These are phyloP conservation scores for Themeda triandra DNA, from an alignment of 176 grass and related monocot species.

Conservation along the genomic window DNA sequence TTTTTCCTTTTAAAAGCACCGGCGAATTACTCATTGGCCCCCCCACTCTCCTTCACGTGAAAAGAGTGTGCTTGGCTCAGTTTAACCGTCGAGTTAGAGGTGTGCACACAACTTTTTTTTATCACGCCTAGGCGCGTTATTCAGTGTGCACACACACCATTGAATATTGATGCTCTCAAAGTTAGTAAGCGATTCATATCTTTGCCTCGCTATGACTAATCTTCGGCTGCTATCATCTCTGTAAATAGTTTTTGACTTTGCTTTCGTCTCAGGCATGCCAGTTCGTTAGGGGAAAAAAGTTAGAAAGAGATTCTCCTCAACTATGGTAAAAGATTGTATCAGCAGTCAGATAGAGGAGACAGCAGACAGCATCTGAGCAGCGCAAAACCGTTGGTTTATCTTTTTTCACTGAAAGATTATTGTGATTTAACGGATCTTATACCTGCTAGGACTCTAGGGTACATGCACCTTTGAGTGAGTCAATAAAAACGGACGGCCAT, in stretches of 20 bases:
- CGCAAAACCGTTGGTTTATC: neutral
- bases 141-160: too few species aligned
- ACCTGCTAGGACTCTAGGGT: neutral
- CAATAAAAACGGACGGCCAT: neutral
- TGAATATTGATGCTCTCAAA: neutral
- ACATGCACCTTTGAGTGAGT: too few species aligned
- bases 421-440: neutral
- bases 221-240: neutral
- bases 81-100: neutral
- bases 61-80: neutral
- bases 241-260: neutral
- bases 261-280: neutral
- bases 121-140: too few species aligned
- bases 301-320: neutral
- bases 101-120: neutral
- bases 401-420: neutral
- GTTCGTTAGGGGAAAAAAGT: neutral
- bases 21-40: neutral
- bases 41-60: neutral
- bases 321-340: neutral
- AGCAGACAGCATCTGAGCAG: neutral
- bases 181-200: neutral
- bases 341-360: neutral
- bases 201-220: neutral
- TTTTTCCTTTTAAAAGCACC: neutral